Conservation (phyloP, 257 asterid genomes). For the Solanum sitiens region DNA sequence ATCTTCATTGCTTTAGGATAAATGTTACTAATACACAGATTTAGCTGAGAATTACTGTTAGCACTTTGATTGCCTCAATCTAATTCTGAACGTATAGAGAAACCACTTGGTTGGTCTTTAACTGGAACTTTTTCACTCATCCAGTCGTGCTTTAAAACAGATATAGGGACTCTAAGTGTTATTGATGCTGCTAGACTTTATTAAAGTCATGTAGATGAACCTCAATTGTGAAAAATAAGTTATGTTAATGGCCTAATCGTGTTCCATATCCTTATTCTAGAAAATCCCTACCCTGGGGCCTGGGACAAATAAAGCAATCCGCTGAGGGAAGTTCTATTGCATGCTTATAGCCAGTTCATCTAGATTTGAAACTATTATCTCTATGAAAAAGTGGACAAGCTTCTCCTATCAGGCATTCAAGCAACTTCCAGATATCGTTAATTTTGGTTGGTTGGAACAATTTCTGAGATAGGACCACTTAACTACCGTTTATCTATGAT, state of each 20-base stretch:
- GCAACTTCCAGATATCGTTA: background rate
- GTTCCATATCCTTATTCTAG: background rate
- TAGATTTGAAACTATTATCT: background rate
- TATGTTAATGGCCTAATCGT: background rate
- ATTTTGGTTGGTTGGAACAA: background rate
- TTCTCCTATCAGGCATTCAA: background rate
- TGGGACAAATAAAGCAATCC: background rate
- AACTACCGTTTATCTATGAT: background rate
- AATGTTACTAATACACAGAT: background rate
- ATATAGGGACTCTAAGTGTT: background rate
- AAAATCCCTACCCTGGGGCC: background rate
- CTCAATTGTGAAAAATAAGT: background rate
- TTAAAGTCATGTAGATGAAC: background rate
- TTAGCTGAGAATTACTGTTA: background rate
- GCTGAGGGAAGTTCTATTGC: background rate
- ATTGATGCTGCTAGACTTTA: background rate
- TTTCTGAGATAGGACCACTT: background rate
- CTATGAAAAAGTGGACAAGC: background rate
- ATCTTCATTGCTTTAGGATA: background rate
- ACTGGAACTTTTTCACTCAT: background rate
- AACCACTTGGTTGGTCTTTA: background rate
- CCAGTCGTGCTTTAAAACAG: background rate
- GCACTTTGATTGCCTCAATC: background rate
- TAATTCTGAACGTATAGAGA: background rate
- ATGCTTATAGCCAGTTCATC: background rate